Conservation (phyloP, 129 eudicot species). For the Tagetes erecta region DNA sequence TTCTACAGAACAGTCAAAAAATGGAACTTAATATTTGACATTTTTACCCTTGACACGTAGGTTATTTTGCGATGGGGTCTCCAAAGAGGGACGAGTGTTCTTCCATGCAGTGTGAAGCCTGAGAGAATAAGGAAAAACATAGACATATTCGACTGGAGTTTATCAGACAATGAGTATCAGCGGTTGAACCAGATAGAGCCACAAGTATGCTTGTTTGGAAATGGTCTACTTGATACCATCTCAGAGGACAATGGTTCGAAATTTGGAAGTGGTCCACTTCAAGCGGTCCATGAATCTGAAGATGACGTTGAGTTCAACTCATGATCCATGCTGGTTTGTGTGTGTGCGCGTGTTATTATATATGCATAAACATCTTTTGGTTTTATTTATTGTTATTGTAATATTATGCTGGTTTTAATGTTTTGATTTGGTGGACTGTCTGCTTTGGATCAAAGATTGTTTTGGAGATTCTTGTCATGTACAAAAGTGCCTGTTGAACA, state of each 20-base stretch:
- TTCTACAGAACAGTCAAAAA: neutral
- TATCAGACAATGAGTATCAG: slow-evolving; percentile 43
- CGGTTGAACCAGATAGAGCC: slow-evolving; percentile 60
- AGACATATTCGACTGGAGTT: slow-evolving; percentile 50
- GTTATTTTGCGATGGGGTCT: slow-evolving; percentile 60
- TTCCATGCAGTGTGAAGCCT: slow-evolving; percentile 61
- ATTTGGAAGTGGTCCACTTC: slow-evolving; percentile 61
- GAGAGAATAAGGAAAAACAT: slow-evolving; percentile 53
- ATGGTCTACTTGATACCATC: slow-evolving; percentile 43
- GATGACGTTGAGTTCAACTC: slow-evolving; percentile 50
- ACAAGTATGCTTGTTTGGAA: slow-evolving; percentile 57
- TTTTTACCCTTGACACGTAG: slow-evolving; percentile 28
- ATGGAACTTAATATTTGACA: slow-evolving; percentile 1
- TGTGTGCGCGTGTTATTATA: slow-evolving; percentile 10
- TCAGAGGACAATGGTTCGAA: slow-evolving; percentile 42
- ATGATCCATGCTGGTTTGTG: slow-evolving; percentile 34
- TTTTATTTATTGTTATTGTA: slow-evolving; percentile 31
- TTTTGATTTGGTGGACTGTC: slow-evolving; percentile 27
- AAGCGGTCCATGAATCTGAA: slow-evolving; percentile 58
- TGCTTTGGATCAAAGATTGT: slow-evolving; percentile 22
- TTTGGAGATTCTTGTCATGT: slow-evolving; percentile 21
- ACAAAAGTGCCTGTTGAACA: slow-evolving; percentile 22
- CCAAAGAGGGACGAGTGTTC: slow-evolving; percentile 63
- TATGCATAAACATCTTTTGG: slow-evolving; percentile 18
- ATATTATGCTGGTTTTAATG: slow-evolving; percentile 16